Conservation (phyloP, 306 rosid genomes). For the Ceratonia siliqua region DNA sequence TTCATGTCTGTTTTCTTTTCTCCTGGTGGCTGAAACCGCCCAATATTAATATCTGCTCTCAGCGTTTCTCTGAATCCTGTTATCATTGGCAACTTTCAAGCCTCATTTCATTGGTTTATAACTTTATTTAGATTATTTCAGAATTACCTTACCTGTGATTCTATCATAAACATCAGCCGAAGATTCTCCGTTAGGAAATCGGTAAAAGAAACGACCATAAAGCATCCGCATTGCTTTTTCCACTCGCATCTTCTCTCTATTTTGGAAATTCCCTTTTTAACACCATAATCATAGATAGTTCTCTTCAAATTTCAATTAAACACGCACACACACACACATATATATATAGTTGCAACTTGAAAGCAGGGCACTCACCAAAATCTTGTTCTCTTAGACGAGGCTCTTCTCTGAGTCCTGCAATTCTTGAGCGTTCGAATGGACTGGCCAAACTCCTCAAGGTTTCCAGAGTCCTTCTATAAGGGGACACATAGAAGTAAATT, state of each 20-base stretch:
- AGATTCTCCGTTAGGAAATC: conserved; percentile 91
- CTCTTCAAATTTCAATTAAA: too few species aligned
- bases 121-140: background rate
- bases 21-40: conserved; percentile 80
- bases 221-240: conserved; percentile 55
- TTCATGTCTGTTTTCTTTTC: conserved; percentile 60
- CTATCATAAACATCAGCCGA: conserved; percentile 97
- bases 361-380: conserved; percentile 49
- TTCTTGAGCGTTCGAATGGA: conserved; percentile 60
- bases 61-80: conserved; percentile 91
- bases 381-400: conserved; percentile 89
- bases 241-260: conserved; percentile 74
- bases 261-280: conserved; percentile 80
- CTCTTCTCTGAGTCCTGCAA: conserved; percentile 88
- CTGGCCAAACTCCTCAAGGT: conserved; percentile 63
- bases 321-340: too few species aligned
- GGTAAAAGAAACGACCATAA: conserved; percentile 91
- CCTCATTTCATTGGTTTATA: background rate
- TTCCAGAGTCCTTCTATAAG: conserved; percentile 64
- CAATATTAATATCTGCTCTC: conserved; percentile 73
- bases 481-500: conserved; percentile 83
- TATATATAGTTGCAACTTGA: too few species aligned
- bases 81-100: background rate
- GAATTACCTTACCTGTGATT: conserved; percentile 60
- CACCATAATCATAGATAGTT: background rate